A percentile compares a stretch with the other conserved stretches of the same genome.
Conservation (phyloP, 306 rosid species). For the Inga leiocalycina region DNA sequence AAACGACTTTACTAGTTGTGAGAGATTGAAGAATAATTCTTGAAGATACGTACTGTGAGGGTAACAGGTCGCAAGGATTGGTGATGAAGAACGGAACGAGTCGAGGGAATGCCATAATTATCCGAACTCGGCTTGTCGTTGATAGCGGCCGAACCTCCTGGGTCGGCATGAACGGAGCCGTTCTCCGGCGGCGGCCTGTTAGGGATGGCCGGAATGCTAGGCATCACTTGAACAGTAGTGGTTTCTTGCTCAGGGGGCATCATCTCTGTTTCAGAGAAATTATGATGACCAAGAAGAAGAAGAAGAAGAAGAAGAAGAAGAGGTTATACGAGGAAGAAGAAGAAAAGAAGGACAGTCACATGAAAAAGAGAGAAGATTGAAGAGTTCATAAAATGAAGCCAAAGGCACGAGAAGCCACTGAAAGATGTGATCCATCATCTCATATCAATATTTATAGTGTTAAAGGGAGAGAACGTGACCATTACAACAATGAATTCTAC, state of each 20-base stretch:
- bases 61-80: constrained; percentile 67
- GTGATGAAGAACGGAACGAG: constrained; percentile 53
- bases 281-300: neutral
- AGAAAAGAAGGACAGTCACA: neutral
- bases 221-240: constrained; percentile 23
- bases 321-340: neutral
- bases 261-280: constrained; percentile 40
- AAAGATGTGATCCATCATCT: constrained; percentile 30
- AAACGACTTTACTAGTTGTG: neutral
- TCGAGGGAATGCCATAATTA: constrained; percentile 37
- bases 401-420: constrained; percentile 41
- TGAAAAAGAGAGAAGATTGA: constrained; percentile 16
- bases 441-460: constrained; percentile 39
- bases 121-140: constrained; percentile 37
- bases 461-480: constrained; percentile 25
- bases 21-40: neutral
- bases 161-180: constrained; percentile 51
- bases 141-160: constrained; percentile 29
- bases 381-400: constrained; percentile 15
- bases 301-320: neutral
- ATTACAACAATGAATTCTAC: neutral
- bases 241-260: constrained; percentile 89
- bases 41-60: constrained; percentile 50
- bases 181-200: constrained; percentile 46
- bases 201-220: constrained; percentile 38